These are phyloP conservation scores for Phytopythium cucurbitacearum DNA, from an alignment of 352 stramenopile species.

Conservation along the genomic window DNA sequence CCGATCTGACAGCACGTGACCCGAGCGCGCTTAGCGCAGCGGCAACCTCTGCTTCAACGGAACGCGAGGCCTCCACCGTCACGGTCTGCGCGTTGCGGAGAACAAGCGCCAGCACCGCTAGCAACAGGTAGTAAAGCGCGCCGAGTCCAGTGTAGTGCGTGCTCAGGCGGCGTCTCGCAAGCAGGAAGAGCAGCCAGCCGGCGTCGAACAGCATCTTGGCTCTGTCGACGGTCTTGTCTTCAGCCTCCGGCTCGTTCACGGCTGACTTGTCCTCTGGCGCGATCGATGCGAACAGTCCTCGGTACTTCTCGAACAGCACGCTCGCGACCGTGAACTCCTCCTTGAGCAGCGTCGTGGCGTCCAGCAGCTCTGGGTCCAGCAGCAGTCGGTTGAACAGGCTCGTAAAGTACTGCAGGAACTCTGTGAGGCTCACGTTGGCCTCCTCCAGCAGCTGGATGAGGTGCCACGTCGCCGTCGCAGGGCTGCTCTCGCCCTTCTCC, in stretches of 20 bases:
- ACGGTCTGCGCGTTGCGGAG: conserved; percentile 5
- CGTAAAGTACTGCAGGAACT: conserved; percentile 68
- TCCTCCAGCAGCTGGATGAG: conserved; percentile 39
- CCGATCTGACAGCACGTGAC: background rate
- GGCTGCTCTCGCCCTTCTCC: conserved; percentile 4
- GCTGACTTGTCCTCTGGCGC: background rate
- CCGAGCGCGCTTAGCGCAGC: conserved; percentile 74
- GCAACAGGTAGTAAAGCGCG: conserved; percentile 70
- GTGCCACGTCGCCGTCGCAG: conserved; percentile 15
- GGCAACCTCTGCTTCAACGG: conserved; percentile 75
- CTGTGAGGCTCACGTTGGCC: conserved; percentile 47
- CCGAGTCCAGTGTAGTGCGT: conserved; percentile 53
- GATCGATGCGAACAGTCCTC: conserved; percentile 50
- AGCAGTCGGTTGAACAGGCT: conserved; percentile 80
- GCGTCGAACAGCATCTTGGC: conserved; percentile 41
- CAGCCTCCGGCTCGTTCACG: conserved; percentile 14
- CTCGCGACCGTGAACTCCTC: conserved; percentile 75
- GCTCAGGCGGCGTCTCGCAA: conserved; percentile 41
- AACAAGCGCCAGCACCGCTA: conserved; percentile 71
- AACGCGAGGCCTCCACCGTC: conserved; percentile 20
- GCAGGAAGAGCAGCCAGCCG: conserved; percentile 75
- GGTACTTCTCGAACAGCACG: conserved; percentile 78
- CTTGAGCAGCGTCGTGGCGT: conserved; percentile 69
- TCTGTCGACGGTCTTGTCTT: conserved; percentile 10
- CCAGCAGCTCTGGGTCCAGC: conserved; percentile 63